Base-by-base conservation (phyloP, 2,329 filamentous ascomycete genomes). In the Pseudogymnoascus sp. region DNA sequence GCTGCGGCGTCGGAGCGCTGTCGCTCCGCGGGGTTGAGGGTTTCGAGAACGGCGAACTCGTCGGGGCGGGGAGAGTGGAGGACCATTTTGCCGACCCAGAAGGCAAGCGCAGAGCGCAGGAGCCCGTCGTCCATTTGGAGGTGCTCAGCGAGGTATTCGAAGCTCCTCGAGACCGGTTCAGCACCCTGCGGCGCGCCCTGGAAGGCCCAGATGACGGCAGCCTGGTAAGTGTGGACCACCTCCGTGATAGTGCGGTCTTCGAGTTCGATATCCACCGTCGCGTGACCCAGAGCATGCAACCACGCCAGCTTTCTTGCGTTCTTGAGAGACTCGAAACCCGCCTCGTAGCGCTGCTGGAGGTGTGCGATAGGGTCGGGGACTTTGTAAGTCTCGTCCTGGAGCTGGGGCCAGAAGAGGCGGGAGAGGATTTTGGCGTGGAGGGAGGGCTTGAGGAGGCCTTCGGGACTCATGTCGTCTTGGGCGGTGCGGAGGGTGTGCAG, bases 331-430 rank as follows among this genome's bases (percentile, higher is more conserved):
- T 93, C 88, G 71, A 96, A 97, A 12, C 88, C 88, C 4, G 80
- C 75, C 63, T 88, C 87, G 74, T 96, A 97, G 59, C 78, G 80
- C 60, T 82, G 77, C 73, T 96, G 90, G 31, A 90, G 77, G 3
- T 81, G 75, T 1, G 74, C 72, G 49, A 91, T 82, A 1, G 80
- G 77, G 0, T 74, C 65, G 0, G 90, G 90, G 2, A 92, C 78
- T 21, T 77, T 73, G 72, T 92, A 92, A 2, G 80, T 79, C 63
- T 91, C 88, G 65, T 87, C 83, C 60, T 89, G 84, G 21, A 96
- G 79, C 8, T 87, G 83, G 0, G 95, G 95, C 95, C 95, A 99
- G 79, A 96, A 99, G 66, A 96, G 86, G 21, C 92, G 86, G 0
- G 93, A 97, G 4, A 97, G 80, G 61, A 97, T 93, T 72, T 95